Conservation (phyloP, 768 basidiomycete genomes). For the Leccinellum luteum region DNA sequence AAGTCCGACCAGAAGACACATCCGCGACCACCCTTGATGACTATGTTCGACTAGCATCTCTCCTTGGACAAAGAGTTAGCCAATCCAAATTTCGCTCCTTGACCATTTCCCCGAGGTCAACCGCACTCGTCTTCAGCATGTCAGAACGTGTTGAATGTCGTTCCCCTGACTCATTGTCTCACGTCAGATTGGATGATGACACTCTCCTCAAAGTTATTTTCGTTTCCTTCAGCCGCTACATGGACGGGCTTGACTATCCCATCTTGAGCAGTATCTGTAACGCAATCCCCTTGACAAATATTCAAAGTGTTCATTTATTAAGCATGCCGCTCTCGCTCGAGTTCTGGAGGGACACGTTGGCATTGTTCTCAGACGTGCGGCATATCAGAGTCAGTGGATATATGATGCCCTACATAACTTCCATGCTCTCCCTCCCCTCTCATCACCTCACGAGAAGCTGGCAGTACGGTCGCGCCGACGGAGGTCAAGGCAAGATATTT, state of each 20-base stretch:
- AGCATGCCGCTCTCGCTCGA: background rate
- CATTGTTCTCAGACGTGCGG: background rate
- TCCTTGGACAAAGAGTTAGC: no score
- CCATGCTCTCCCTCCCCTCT: background rate
- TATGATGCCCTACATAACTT: background rate
- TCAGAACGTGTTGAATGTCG: no score
- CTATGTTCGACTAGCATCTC: no score
- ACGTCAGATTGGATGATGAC: background rate
- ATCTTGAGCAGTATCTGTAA: background rate
- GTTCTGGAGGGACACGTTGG: background rate
- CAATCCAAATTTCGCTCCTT: no score
- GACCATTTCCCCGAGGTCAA: no score
- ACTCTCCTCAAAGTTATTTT: background rate
- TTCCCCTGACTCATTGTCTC: background rate
- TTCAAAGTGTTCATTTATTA: background rate
- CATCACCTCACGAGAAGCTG: background rate
- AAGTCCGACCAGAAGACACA: background rate
- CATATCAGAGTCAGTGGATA: background rate
- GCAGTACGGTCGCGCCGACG: background rate
- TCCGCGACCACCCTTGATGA: background rate
- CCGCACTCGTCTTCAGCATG: no score
- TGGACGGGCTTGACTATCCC: background rate
- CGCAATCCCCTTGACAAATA: background rate
- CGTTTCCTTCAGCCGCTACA: background rate
- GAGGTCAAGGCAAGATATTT: background rate